Evolutionary conservation across 345 rosid species (phyloP).

Genomic region (Eutrema japonicum): DNA sequence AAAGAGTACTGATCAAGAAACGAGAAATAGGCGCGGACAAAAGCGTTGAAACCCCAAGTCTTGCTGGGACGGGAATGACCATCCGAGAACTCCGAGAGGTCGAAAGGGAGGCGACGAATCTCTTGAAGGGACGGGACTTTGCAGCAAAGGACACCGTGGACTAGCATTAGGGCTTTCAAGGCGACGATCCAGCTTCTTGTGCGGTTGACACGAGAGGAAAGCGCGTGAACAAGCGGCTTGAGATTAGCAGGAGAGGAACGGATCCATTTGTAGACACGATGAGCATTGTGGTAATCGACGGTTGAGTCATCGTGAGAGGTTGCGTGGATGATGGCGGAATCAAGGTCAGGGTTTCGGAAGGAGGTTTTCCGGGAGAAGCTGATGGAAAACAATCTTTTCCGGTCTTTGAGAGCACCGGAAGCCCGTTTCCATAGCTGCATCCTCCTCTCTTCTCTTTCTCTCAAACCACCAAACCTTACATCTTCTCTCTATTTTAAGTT

Average conservation of each 20-base stretch:
- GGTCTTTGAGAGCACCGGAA: slow-evolving; percentile 78
- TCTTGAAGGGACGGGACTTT: slow-evolving; percentile 49
- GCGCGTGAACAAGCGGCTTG: slow-evolving; percentile 55
- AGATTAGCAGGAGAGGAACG: slow-evolving; percentile 64
- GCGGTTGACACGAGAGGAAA: slow-evolving; percentile 59
- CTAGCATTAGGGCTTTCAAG: slow-evolving; percentile 71
- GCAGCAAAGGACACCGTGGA: slow-evolving; percentile 80
- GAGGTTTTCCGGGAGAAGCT: slow-evolving; percentile 46
- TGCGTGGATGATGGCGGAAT: slow-evolving; percentile 72
- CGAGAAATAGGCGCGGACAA: slow-evolving; percentile 66
- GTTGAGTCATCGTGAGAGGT: slow-evolving; percentile 70
- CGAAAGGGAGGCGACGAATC: slow-evolving; percentile 60
- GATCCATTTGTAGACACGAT: slow-evolving; percentile 67
- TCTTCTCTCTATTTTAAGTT: slow-evolving; percentile 37
- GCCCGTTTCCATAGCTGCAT: slow-evolving; percentile 76
- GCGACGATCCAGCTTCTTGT: slow-evolving; percentile 81
- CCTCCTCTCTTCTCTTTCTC: slow-evolving; percentile 28
- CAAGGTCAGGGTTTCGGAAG: slow-evolving; percentile 58
- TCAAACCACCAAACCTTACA: slow-evolving; percentile 10
- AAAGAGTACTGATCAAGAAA: slow-evolving; percentile 69
- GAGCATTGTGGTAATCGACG: slow-evolving; percentile 66
- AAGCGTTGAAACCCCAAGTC: slow-evolving; percentile 65
- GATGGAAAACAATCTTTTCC: slow-evolving; percentile 58
- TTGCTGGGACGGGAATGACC: slow-evolving; percentile 49
- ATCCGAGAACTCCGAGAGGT: slow-evolving; percentile 66